phyloP scores from a whole-genome alignment of 2,329 filamentous ascomycete genomes.

The Pseudofabraea citricarpa region DNA sequence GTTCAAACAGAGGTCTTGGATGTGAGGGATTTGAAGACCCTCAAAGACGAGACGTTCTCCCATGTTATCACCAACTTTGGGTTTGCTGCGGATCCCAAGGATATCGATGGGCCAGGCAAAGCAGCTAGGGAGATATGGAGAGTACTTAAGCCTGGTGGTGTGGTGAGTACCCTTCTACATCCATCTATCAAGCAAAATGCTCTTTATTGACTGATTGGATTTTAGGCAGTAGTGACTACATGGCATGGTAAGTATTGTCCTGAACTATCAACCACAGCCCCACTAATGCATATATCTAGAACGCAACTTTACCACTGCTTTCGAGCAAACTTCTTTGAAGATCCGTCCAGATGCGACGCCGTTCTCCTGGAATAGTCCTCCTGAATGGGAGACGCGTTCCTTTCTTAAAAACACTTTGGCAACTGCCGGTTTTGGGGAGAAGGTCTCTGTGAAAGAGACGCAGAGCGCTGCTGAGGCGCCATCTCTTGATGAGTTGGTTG shows the following conservation, averaged over 20 bases:
- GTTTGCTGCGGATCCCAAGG: slow-evolving; percentile 4
- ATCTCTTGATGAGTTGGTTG: slow-evolving; percentile 10
- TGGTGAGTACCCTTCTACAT: no score
- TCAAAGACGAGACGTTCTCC: slow-evolving; percentile 91
- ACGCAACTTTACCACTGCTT: slow-evolving; percentile 8
- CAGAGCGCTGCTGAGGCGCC: slow-evolving; percentile 4
- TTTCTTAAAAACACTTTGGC: slow-evolving; percentile 10
- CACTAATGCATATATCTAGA: slow-evolving; percentile 5
- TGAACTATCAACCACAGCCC: no score
- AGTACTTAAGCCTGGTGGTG: slow-evolving; percentile 84
- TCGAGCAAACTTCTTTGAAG: slow-evolving; percentile 1
- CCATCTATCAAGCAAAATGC: no score
- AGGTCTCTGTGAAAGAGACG: slow-evolving; percentile 7
- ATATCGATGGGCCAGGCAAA: slow-evolving; percentile 66
- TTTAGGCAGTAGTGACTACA: slow-evolving; percentile 7
- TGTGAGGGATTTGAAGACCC: slow-evolving; percentile 55
- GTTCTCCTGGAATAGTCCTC: slow-evolving; percentile 3
- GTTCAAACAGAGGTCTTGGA: slow-evolving; percentile 71
- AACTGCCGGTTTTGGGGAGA: slow-evolving; percentile 10
- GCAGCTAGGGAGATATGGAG: slow-evolving; percentile 78
- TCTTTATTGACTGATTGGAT: no score
- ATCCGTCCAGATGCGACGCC: slow-evolving; percentile 10
- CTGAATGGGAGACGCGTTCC: slow-evolving; percentile 4
- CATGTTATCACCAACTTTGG: slow-evolving; percentile 92
- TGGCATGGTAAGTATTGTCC: slow-evolving; percentile 8